Conservation (phyloP, 169 alveolate species). For the Hepatocystis sp. region DNA sequence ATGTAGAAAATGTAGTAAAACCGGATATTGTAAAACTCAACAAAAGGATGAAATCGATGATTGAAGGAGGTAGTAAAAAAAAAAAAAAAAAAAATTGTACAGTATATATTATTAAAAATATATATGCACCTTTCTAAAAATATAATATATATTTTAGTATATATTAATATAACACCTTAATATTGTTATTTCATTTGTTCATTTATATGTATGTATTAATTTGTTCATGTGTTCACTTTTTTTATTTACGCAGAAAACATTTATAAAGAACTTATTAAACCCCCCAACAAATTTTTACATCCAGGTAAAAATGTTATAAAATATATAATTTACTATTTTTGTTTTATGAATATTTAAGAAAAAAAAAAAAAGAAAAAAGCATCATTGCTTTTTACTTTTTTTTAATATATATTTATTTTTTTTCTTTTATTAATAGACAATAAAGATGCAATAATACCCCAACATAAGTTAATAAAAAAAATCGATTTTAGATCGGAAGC, state of each 20-base stretch:
- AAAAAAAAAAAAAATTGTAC: neutral
- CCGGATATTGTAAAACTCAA: constrained; percentile 29
- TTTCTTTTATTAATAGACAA: constrained; percentile 12
- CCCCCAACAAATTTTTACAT: constrained; percentile 81
- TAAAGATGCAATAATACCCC: constrained; percentile 75
- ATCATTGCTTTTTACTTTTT: neutral
- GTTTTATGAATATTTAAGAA: neutral
- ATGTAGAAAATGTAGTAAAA: constrained; percentile 42
- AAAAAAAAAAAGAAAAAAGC: neutral
- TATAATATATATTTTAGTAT: neutral
- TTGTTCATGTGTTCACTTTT: too few species aligned
- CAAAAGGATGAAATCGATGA: constrained; percentile 25
- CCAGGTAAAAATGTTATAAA: constrained; percentile 79
- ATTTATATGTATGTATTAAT: too few species aligned
- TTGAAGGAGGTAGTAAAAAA: constrained; percentile 33
- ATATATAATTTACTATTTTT: neutral
- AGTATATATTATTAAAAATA: neutral
- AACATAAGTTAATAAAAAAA: constrained; percentile 71
- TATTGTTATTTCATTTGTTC: neutral
- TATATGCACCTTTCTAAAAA: neutral
- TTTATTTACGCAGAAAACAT: constrained; percentile 32
- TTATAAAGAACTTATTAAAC: constrained; percentile 75
- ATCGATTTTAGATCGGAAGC: constrained; percentile 86
- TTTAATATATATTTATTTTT: neutral
- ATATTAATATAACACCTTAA: neutral